phyloP scores from a whole-genome alignment of 768 basidiomycete genomes.

The Daedalea quercina region DNA sequence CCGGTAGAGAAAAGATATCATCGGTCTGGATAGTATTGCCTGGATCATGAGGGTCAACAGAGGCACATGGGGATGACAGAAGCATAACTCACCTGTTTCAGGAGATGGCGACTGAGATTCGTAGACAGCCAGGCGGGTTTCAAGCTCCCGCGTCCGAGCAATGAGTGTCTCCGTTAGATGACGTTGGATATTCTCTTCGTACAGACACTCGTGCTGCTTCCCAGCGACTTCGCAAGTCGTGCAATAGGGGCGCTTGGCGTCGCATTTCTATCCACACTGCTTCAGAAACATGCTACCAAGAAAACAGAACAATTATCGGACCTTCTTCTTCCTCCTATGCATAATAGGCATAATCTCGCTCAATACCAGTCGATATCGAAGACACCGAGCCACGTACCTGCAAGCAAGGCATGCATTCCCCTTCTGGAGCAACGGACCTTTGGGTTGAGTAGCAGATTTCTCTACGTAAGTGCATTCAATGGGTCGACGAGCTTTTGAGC shows the following conservation, averaged over 20 bases:
- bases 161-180: slow-evolving; percentile 14
- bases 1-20: too few relatives aligned
- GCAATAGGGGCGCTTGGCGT: slow-evolving; percentile 19
- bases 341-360: background rate
- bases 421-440: slow-evolving; percentile 18
- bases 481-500: slow-evolving; percentile 18
- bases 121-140: slow-evolving; percentile 14
- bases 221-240: slow-evolving; percentile 19
- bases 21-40: too few relatives aligned
- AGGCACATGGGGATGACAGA: background rate
- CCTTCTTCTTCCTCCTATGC: slow-evolving; percentile 22
- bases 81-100: background rate
- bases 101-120: slow-evolving; percentile 4
- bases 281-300: background rate
- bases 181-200: slow-evolving; percentile 17
- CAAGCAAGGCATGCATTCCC: slow-evolving; percentile 20
- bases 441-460: slow-evolving; percentile 8
- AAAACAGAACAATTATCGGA: background rate
- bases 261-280: slow-evolving; percentile 16
- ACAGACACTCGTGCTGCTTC: slow-evolving; percentile 17
- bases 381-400: slow-evolving; percentile 7
- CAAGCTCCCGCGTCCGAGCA: slow-evolving; percentile 12
- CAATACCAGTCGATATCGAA: background rate
- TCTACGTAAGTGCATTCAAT: slow-evolving; percentile 14
- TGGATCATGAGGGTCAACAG: background rate